phyloP scores from a whole-genome alignment of 306 rosid genomes.

The Prunus dulcis region DNA sequence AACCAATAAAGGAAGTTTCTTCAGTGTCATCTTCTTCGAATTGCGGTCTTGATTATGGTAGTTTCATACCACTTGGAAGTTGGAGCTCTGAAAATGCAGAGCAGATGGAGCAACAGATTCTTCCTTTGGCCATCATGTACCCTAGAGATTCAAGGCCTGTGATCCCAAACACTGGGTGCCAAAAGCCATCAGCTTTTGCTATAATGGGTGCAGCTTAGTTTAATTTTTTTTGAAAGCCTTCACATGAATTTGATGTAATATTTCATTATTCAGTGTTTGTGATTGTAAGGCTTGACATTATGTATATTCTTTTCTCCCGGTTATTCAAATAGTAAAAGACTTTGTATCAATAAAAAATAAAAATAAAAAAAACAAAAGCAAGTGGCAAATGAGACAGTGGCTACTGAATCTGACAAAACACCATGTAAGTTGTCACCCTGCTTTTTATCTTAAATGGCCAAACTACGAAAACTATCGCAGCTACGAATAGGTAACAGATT shows the following conservation, averaged over 20 bases:
- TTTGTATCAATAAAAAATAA: not conserved
- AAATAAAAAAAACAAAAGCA: not conserved
- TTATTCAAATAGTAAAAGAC: not conserved
- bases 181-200: not conserved
- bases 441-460: not conserved
- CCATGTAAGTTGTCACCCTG: not conserved
- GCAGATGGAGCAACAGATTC: not conserved
- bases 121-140: not conserved
- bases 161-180: not conserved
- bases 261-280: not conserved
- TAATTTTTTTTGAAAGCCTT: not conserved
- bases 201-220: not conserved
- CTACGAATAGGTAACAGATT: not conserved
- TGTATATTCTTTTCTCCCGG: not conserved
- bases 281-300: not conserved
- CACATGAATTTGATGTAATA: not conserved
- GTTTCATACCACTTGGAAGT: not conserved
- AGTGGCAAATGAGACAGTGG: not conserved
- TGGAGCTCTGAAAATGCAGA: not conserved
- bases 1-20: not conserved
- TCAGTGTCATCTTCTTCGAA: not conserved
- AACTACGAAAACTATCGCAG: not conserved
- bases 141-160: too few relatives aligned
- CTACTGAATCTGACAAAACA: not conserved
- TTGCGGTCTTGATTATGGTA: too few relatives aligned